Conservation (phyloP, 2,329 filamentous ascomycete species). For the Nemania sp. region DNA sequence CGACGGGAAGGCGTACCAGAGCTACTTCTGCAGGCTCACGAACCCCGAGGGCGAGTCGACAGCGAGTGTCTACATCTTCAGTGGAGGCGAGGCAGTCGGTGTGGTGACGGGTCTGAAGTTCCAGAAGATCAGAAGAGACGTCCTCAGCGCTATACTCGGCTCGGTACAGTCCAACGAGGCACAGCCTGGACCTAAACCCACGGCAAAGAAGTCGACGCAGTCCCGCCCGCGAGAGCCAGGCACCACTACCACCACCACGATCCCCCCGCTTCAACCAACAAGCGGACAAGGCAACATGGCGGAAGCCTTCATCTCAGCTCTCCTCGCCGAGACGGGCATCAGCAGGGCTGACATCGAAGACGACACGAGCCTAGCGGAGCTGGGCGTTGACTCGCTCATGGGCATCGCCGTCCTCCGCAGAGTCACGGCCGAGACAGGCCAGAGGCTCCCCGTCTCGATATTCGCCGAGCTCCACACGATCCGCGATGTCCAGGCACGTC, state of each 20-base stretch:
- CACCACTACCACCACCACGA: not conserved
- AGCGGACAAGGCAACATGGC: constrained; percentile 4
- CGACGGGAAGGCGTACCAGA: constrained; percentile 28
- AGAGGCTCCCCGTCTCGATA: constrained; percentile 28
- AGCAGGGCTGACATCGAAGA: constrained; percentile 29
- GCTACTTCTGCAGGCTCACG: constrained; percentile 25
- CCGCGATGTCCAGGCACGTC: constrained; percentile 26
- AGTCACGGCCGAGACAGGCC: constrained; percentile 31
- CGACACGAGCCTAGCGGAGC: constrained; percentile 27
- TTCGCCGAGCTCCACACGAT: constrained; percentile 30
- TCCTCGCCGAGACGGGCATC: constrained; percentile 33
- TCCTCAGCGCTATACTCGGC: constrained; percentile 11
- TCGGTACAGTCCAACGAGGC: not conserved
- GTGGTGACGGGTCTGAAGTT: constrained; percentile 27
- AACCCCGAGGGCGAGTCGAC: constrained; percentile 25
- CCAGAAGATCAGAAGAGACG: constrained; percentile 27
- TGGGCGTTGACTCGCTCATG: constrained; percentile 40
- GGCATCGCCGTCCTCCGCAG: constrained; percentile 32
- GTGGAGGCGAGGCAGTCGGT: constrained; percentile 21
- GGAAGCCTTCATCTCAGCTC: constrained; percentile 24
- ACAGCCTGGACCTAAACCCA: not conserved
- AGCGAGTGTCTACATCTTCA: constrained; percentile 31
- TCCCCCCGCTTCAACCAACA: not conserved
- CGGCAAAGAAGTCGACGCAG: not conserved
- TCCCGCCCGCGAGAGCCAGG: not conserved